Conservation (phyloP, 305 asterid genomes). For the Coffea humblotiana region DNA sequence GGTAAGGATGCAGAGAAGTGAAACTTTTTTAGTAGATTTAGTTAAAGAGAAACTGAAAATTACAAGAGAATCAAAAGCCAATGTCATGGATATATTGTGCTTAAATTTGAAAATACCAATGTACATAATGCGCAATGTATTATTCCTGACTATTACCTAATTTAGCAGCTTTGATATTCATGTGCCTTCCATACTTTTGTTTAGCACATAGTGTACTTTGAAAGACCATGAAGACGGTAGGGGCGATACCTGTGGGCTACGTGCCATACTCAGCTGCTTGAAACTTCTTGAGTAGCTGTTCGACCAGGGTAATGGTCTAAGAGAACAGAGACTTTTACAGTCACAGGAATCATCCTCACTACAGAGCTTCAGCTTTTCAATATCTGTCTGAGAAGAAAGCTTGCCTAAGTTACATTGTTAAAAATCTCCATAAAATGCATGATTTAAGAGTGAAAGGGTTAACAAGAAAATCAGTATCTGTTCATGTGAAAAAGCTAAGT, state of each 20-base stretch:
- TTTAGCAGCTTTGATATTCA: background rate
- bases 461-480: background rate
- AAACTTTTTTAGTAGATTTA: background rate
- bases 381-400: constrained; percentile 52
- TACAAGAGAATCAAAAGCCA: background rate
- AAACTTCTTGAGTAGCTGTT: constrained; percentile 64
- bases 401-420: constrained; percentile 15
- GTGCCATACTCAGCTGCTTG: constrained; percentile 69
- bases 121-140: background rate
- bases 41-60: background rate
- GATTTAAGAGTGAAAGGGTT: background rate
- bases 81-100: background rate
- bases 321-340: constrained; percentile 64
- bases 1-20: constrained; percentile 3
- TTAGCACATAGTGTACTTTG: constrained; percentile 3
- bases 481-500: background rate
- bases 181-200: background rate
- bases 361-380: constrained; percentile 58
- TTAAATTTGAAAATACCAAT: background rate
- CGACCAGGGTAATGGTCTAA: constrained; percentile 73
- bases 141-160: background rate
- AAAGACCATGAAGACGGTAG: constrained; percentile 1
- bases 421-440: constrained; percentile 4
- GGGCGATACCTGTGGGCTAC: constrained; percentile 65
- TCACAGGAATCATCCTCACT: constrained; percentile 63